phyloP scores from a whole-genome alignment of 768 basidiomycete species.

The Sporobolomyces pararoseus region DNA sequence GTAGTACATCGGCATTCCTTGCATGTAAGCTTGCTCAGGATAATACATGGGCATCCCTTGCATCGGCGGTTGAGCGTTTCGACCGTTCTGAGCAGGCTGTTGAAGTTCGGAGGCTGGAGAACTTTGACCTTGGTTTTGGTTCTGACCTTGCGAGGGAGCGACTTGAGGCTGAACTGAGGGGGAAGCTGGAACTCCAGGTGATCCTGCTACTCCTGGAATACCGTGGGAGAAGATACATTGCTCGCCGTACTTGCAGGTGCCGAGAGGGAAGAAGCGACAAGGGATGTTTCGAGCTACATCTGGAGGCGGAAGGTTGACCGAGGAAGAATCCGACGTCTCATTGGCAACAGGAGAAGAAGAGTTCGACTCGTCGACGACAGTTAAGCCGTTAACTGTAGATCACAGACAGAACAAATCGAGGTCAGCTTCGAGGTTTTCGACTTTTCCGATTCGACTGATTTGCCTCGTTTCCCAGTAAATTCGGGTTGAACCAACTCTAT shows the following conservation, averaged over 20 bases:
- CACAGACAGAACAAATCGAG: background rate
- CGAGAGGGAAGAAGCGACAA: slow-evolving; percentile 42
- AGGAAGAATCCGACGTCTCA: background rate
- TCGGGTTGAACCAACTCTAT: too few species aligned
- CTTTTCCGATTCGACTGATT: background rate
- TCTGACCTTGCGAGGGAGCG: slow-evolving; percentile 6
- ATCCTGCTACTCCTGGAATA: slow-evolving; percentile 31
- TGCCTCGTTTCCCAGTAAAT: too few species aligned
- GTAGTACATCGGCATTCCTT: slow-evolving; percentile 37
- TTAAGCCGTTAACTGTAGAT: background rate
- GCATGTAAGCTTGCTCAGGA: slow-evolving; percentile 11
- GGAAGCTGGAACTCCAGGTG: slow-evolving; percentile 32
- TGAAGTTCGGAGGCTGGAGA: background rate
- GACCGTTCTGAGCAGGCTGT: background rate
- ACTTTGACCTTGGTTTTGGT: too few species aligned
- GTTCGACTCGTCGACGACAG: background rate
- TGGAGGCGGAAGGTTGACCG: slow-evolving; percentile 37
- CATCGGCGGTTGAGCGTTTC: too few species aligned
- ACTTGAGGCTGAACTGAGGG: slow-evolving; percentile 26
- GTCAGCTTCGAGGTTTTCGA: slow-evolving; percentile 12
- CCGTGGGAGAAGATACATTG: slow-evolving; percentile 42
- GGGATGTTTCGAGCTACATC: slow-evolving; percentile 44
- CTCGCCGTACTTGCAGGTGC: slow-evolving; percentile 43
- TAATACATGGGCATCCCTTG: too few species aligned
- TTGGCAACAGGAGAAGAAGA: background rate